Evolutionary conservation across 768 basidiomycete species (phyloP).

Genomic region (Tylopilus sp.): DNA sequence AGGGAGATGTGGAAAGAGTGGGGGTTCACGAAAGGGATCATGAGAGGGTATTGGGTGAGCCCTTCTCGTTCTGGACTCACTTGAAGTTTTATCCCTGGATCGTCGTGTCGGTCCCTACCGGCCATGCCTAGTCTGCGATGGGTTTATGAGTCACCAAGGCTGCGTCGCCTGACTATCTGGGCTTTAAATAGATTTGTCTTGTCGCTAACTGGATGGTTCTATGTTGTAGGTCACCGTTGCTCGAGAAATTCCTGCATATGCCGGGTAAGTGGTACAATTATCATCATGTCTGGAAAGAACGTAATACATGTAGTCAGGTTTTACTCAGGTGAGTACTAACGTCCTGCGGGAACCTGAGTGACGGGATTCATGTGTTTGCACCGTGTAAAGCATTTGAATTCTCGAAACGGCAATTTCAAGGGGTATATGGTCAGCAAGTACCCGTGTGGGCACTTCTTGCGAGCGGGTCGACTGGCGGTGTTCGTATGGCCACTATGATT

Average conservation of each 20-base stretch:
- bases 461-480: slow-evolving; percentile 81
- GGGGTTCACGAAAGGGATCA: slow-evolving; percentile 85
- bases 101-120: background rate
- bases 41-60: slow-evolving; percentile 94
- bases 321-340: slow-evolving; percentile 48
- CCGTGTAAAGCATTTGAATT: slow-evolving; percentile 72
- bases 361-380: background rate
- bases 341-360: background rate
- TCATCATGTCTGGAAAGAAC: background rate
- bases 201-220: background rate
- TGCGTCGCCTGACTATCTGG: too few species aligned
- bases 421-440: slow-evolving; percentile 59
- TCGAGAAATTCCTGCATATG: slow-evolving; percentile 95
- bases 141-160: too few species aligned
- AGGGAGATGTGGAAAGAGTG: slow-evolving; percentile 84
- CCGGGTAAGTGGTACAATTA: slow-evolving; percentile 45
- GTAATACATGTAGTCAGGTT: slow-evolving; percentile 42
- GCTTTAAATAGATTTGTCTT: too few species aligned
- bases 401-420: slow-evolving; percentile 72
- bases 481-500: slow-evolving; percentile 34
- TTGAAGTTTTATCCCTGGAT: background rate
- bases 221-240: slow-evolving; percentile 73
- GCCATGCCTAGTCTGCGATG: background rate
- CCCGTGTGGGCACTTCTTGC: slow-evolving; percentile 85
- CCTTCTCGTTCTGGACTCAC: slow-evolving; percentile 8